These are phyloP conservation scores for Calamus simplicifolius DNA, from an alignment of 176 grass and related monocot species.

Conservation along the genomic window DNA sequence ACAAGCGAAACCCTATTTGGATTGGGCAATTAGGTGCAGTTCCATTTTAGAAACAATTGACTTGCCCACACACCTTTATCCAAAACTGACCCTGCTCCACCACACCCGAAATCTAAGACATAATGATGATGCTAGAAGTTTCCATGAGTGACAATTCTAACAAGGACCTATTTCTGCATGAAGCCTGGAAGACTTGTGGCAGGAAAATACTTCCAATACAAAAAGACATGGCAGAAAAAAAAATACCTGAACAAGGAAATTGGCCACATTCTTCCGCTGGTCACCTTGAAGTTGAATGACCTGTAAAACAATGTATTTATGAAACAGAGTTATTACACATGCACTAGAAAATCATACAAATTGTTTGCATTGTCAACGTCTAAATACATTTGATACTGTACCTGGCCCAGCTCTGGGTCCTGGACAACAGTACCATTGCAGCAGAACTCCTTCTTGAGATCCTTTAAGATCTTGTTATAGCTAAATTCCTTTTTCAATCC, in stretches of 20 bases:
- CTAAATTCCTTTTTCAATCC: slow-evolving; percentile 90
- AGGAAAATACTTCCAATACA: background rate
- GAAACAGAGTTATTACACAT: background rate
- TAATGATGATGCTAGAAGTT: too few species aligned
- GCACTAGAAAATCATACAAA: too few species aligned
- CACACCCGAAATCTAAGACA: too few species aligned
- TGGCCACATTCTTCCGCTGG: slow-evolving; percentile 98
- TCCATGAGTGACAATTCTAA: too few species aligned
- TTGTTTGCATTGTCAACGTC: too few species aligned
- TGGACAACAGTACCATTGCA: slow-evolving; percentile 99
- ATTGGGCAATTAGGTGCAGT: too few species aligned
- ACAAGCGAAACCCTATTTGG: too few species aligned
- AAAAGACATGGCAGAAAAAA: slow-evolving; percentile 3
- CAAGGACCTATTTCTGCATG: too few species aligned
- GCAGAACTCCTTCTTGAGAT: slow-evolving; percentile 97
- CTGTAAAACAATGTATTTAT: slow-evolving; percentile 10
- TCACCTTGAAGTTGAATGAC: slow-evolving; percentile 99
- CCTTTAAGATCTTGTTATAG: slow-evolving; percentile 97
- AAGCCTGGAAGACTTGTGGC: background rate
- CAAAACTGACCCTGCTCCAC: too few species aligned
- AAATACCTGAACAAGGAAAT: slow-evolving; percentile 89
- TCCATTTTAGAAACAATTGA: too few species aligned
- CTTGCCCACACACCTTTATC: too few species aligned
- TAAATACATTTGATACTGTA: slow-evolving; percentile 8
- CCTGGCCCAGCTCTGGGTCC: slow-evolving; percentile 97